These are phyloP conservation scores for Babesia caballi DNA, from an alignment of 169 alveolate species.

Conservation along the genomic window DNA sequence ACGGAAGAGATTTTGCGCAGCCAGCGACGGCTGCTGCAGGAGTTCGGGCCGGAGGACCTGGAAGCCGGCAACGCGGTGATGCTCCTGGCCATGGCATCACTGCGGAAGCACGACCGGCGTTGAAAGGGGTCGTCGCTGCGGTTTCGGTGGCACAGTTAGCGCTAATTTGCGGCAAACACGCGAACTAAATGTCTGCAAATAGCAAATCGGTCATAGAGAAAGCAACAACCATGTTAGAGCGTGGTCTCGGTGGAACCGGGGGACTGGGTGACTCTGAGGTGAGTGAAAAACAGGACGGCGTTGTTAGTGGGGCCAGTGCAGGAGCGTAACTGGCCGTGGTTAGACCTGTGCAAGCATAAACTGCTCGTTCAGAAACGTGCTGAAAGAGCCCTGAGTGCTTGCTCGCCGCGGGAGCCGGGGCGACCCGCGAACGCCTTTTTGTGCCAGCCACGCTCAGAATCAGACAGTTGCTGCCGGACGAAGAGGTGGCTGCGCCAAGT, in stretches of 20 bases:
- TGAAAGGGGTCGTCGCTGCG: no score
- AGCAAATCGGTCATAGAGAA: no score
- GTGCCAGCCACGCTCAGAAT: constrained; percentile 10
- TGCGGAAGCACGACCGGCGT: background rate
- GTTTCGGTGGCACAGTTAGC: no score
- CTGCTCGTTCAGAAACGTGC: constrained; percentile 36
- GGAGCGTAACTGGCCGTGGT: background rate
- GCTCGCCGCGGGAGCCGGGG: constrained; percentile 11
- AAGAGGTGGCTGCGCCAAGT: constrained; percentile 4
- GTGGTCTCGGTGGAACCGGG: no score
- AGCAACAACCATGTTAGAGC: no score
- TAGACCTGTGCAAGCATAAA: constrained; percentile 25
- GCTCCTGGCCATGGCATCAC: constrained; percentile 22
- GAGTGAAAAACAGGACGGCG: no score
- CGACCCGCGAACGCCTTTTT: constrained; percentile 3
- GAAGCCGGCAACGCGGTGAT: constrained; percentile 14
- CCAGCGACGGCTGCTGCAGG: constrained; percentile 27
- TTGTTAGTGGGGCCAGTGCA: background rate
- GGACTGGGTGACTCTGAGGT: no score
- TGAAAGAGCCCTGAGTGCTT: constrained; percentile 42
- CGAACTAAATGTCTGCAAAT: no score
- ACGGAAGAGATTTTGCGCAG: constrained; percentile 7
- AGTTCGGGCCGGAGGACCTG: constrained; percentile 14
- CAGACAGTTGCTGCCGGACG: constrained; percentile 10
- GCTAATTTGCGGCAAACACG: no score